Conservation (phyloP, 805 yeast genomes). For the Priceomyces medius region DNA sequence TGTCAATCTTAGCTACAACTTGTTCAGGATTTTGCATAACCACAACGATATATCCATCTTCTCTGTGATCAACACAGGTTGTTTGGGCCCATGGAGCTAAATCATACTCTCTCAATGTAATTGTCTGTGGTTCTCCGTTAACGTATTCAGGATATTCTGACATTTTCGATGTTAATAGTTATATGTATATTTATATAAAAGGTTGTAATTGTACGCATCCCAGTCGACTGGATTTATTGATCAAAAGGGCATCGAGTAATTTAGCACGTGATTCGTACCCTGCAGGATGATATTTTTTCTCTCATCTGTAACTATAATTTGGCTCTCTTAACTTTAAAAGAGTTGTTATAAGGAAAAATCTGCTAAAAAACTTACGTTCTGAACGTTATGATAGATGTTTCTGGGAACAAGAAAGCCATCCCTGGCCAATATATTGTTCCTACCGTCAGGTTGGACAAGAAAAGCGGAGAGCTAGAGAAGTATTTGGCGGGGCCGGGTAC, state of each 20-base stretch:
- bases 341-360: too few species aligned
- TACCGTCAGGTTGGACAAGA: constrained; percentile 33
- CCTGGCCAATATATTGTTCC: constrained; percentile 85
- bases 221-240: too few species aligned
- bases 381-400: constrained; percentile 1
- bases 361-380: too few species aligned
- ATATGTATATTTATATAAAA: too few species aligned
- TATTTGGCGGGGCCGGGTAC: constrained; percentile 70
- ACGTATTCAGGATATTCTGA: constrained; percentile 40
- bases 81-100: constrained; percentile 51
- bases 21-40: constrained; percentile 43
- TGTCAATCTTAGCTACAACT: constrained; percentile 44
- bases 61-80: constrained; percentile 47
- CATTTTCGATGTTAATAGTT: too few species aligned
- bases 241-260: too few species aligned
- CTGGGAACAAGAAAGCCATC: constrained; percentile 38
- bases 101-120: constrained; percentile 49
- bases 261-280: too few species aligned
- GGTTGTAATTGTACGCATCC: too few species aligned
- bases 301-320: too few species aligned
- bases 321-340: too few species aligned
- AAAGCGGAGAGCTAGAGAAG: constrained; percentile 28
- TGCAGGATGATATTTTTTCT: too few species aligned
- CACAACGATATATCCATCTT: constrained; percentile 40
- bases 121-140: constrained; percentile 46